phyloP scores from a whole-genome alignment of 192 early-diverging fungal genomes.

The Backusella tuberculispora region DNA sequence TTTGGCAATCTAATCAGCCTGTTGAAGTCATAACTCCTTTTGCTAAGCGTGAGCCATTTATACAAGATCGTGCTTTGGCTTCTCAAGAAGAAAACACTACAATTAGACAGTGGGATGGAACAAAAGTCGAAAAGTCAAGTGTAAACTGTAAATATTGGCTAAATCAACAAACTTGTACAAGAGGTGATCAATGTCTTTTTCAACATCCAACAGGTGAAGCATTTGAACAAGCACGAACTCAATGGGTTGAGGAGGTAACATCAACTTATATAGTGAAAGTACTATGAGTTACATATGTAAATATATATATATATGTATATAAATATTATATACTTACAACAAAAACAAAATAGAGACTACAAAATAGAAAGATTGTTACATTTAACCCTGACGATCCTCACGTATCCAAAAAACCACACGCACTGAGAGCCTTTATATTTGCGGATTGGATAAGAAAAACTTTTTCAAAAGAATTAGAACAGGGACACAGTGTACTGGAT shows the following conservation, averaged over 20 bases:
- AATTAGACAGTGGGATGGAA: slow-evolving; percentile 8
- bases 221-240: slow-evolving; percentile 32
- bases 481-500: slow-evolving; percentile 43
- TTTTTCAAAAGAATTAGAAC: slow-evolving; percentile 34
- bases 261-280: too few relatives aligned
- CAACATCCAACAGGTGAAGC: slow-evolving; percentile 37
- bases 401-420: slow-evolving; percentile 52
- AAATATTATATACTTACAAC: not conserved
- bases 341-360: slow-evolving; percentile 29
- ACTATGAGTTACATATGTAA: not conserved
- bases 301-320: not conserved
- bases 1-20: slow-evolving; percentile 24
- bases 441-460: slow-evolving; percentile 56
- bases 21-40: not conserved
- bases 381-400: slow-evolving; percentile 51
- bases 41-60: not conserved
- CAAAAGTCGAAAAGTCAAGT: slow-evolving; percentile 1
- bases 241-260: slow-evolving; percentile 45
- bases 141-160: slow-evolving; percentile 44
- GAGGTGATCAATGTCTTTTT: slow-evolving; percentile 34
- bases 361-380: slow-evolving; percentile 42
- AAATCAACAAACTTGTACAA: slow-evolving; percentile 33
- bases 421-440: slow-evolving; percentile 53
- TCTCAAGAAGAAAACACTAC: not conserved
- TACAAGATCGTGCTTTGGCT: slow-evolving; percentile 15